Evolutionary conservation across 352 stramenopile species (phyloP).

Genomic region (Phytophthora foliorum): DNA sequence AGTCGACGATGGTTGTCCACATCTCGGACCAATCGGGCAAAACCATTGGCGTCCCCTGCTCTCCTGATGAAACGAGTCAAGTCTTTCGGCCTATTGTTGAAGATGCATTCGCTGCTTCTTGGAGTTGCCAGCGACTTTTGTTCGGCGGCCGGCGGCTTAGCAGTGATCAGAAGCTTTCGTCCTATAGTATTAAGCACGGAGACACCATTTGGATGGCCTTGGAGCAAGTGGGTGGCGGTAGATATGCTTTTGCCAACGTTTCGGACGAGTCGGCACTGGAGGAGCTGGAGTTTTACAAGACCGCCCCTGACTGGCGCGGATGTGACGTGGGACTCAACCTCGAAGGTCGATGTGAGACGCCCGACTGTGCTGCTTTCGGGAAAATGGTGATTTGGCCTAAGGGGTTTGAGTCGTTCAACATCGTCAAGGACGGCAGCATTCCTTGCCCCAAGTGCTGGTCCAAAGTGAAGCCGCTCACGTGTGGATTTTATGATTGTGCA

Average conservation of each 20-base stretch:
- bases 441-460: slow-evolving; percentile 23
- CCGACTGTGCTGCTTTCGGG: background rate
- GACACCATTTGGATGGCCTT: background rate
- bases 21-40: background rate
- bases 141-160: background rate
- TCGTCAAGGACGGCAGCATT: background rate
- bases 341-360: background rate
- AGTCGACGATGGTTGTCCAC: background rate
- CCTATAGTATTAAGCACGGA: background rate
- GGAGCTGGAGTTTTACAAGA: background rate
- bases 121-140: background rate
- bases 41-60: background rate
- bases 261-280: background rate
- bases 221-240: background rate
- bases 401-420: background rate
- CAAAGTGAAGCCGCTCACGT: slow-evolving; percentile 25
- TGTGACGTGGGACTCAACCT: background rate
- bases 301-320: background rate
- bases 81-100: background rate
- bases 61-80: background rate
- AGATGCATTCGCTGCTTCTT: background rate
- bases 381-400: background rate
- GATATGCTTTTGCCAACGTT: background rate
- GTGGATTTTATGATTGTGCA: slow-evolving; percentile 42
- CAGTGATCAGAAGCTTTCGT: background rate